A percentile compares a stretch with the other conserved stretches of the same genome.
Evolutionary conservation across 2,329 filamentous ascomycete genomes (phyloP).

Genomic region (Trichoderma breve): DNA sequence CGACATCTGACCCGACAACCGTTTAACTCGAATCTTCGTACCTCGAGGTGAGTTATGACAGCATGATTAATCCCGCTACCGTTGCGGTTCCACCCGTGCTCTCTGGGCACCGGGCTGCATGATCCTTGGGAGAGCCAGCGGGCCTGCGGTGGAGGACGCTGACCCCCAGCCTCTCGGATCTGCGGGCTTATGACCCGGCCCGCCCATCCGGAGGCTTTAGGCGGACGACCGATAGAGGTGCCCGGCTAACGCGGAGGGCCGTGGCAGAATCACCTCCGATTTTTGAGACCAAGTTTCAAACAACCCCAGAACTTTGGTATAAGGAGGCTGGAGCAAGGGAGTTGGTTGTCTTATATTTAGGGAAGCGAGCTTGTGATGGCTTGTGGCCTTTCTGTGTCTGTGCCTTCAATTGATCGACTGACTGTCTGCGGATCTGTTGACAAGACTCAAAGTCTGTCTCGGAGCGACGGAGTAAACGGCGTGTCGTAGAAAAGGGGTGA

Average conservation of each 20-base stretch:
- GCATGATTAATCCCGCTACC: neutral
- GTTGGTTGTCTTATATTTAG: neutral
- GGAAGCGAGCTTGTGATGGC: neutral
- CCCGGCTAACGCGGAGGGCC: slow-evolving; percentile 11
- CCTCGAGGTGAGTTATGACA: slow-evolving; percentile 41
- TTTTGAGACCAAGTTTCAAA: slow-evolving; percentile 53
- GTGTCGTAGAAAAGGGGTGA: neutral
- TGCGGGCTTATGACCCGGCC: slow-evolving; percentile 18
- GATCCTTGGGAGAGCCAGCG: slow-evolving; percentile 7
- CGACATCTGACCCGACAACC: slow-evolving; percentile 34
- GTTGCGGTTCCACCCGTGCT: slow-evolving; percentile 18
- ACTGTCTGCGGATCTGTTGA: neutral
- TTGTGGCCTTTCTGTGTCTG: neutral
- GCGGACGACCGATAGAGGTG: neutral
- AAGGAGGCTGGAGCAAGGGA: slow-evolving; percentile 36
- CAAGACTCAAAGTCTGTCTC: neutral
- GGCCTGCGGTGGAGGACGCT: slow-evolving; percentile 4
- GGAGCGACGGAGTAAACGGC: neutral
- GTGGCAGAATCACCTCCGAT: slow-evolving; percentile 32
- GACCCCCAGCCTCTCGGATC: slow-evolving; percentile 16
- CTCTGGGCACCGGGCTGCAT: slow-evolving; percentile 13
- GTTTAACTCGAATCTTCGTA: slow-evolving; percentile 37
- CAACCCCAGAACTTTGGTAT: slow-evolving; percentile 51
- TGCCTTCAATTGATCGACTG: neutral
- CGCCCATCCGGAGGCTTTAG: slow-evolving; percentile 14